These are phyloP conservation scores for Aspergillus affinis DNA, from an alignment of 495 filamentous ascomycete genomes.

Conservation along the genomic window DNA sequence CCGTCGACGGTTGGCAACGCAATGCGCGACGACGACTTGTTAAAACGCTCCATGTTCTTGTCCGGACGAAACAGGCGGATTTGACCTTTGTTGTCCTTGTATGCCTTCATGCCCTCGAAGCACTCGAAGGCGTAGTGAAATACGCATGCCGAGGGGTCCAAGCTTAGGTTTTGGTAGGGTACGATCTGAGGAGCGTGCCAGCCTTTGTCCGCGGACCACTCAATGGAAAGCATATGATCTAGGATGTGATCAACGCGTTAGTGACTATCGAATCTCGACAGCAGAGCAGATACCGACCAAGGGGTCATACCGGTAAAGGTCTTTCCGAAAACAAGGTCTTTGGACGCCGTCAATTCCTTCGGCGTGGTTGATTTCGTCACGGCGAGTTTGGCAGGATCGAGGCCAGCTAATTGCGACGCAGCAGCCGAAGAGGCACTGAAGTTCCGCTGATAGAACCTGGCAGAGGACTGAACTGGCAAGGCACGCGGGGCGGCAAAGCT, in stretches of 20 bases:
- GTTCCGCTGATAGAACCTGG: conserved; percentile 40
- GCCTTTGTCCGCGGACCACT: conserved; percentile 82
- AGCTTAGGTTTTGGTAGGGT: conserved; percentile 94
- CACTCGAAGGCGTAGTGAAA: conserved; percentile 98
- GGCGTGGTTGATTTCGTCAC: conserved; percentile 74
- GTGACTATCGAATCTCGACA: conserved; percentile 7
- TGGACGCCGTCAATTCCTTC: conserved; percentile 65
- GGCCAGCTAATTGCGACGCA: conserved; percentile 53
- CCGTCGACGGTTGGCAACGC: conserved; percentile 82
- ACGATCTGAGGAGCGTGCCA: conserved; percentile 81
- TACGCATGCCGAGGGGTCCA: conserved; percentile 94
- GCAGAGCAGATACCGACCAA: background rate
- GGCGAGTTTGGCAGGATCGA: conserved; percentile 74
- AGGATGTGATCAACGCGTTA: conserved; percentile 17
- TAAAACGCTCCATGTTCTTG: conserved; percentile 93
- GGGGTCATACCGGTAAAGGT: conserved; percentile 73
- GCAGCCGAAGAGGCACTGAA: conserved; percentile 64
- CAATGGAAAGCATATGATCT: conserved; percentile 97
- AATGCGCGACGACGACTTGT: conserved; percentile 84
- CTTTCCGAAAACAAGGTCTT: conserved; percentile 82
- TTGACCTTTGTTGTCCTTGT: conserved; percentile 72
- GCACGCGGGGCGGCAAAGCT: conserved; percentile 28
- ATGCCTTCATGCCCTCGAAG: conserved; percentile 99
- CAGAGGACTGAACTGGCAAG: conserved; percentile 25
- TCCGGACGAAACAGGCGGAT: conserved; percentile 91